Percentiles rank a stretch among this genome's conserved stretches.
These are phyloP conservation scores for Lentinula detonsa DNA, from an alignment of 768 basidiomycete genomes.

Conservation along the genomic window DNA sequence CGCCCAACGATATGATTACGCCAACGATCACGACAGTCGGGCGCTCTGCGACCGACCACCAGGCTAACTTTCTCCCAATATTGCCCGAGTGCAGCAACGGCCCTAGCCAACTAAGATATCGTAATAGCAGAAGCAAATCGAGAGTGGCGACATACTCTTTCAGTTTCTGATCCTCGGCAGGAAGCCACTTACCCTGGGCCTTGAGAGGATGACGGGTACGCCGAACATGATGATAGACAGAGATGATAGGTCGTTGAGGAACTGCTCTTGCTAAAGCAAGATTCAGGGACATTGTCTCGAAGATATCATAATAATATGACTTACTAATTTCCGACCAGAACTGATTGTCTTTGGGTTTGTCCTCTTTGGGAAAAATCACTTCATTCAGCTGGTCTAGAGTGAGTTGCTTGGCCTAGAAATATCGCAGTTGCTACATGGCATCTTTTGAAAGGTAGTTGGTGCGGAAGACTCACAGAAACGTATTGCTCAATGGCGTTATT, in stretches of 20 bases:
- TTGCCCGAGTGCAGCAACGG: slow-evolving; percentile 63
- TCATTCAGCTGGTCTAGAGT: slow-evolving; percentile 49
- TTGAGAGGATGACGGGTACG: slow-evolving; percentile 64
- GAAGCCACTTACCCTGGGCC: slow-evolving; percentile 64
- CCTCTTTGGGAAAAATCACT: slow-evolving; percentile 64
- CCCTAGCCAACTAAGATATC: slow-evolving; percentile 34
- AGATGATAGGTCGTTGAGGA: slow-evolving; percentile 72
- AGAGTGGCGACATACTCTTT: slow-evolving; percentile 41
- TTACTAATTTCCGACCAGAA: slow-evolving; percentile 83
- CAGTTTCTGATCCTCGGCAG: slow-evolving; percentile 58
- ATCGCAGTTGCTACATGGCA: not conserved
- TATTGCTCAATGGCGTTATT: slow-evolving; percentile 60
- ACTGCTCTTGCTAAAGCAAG: slow-evolving; percentile 52
- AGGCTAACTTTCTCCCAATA: slow-evolving; percentile 77
- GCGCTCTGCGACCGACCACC: slow-evolving; percentile 66
- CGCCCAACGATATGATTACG: slow-evolving; percentile 75
- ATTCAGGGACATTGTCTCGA: slow-evolving; percentile 6
- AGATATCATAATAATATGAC: slow-evolving; percentile 16
- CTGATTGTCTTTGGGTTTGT: slow-evolving; percentile 50
- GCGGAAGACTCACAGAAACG: slow-evolving; percentile 39
- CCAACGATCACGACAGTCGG: slow-evolving; percentile 82
- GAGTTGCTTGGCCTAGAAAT: slow-evolving; percentile 42
- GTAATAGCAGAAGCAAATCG: not conserved
- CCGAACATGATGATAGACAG: slow-evolving; percentile 80
- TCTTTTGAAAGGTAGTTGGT: not conserved